phyloP scores from a whole-genome alignment of 2,329 filamentous ascomycete genomes.

The Penicillium sp. region DNA sequence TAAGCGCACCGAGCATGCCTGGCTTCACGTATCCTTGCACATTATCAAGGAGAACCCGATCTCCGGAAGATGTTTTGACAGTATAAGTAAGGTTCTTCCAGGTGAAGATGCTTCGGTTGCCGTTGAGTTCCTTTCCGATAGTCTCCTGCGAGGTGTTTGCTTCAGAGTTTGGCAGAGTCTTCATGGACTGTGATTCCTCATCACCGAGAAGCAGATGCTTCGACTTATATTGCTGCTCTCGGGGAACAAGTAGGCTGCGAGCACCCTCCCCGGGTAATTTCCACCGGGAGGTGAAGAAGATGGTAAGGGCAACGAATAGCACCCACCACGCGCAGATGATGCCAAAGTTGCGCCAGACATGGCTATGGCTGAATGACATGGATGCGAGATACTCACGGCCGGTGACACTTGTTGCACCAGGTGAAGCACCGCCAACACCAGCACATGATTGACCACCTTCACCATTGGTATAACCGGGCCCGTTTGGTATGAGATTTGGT shows the following conservation, averaged over 20 bases:
- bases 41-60: neutral
- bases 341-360: neutral
- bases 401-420: neutral
- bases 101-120: neutral
- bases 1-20: neutral
- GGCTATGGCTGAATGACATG: neutral
- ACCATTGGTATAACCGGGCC: neutral
- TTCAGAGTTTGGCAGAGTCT: too few species aligned
- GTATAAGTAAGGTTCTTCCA: neutral
- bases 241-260: neutral
- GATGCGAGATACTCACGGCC: neutral
- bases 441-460: neutral
- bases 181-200: too few species aligned
- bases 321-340: neutral
- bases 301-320: neutral
- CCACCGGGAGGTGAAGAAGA: neutral
- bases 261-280: neutral
- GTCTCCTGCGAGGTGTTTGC: too few species aligned
- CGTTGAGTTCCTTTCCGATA: too few species aligned
- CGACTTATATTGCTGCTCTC: neutral
- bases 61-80: neutral
- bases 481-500: neutral
- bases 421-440: neutral
- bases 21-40: neutral
- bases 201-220: too few species aligned